These are phyloP conservation scores for Apostasia ramifera DNA, from an alignment of 106 monocot species.

Conservation along the genomic window DNA sequence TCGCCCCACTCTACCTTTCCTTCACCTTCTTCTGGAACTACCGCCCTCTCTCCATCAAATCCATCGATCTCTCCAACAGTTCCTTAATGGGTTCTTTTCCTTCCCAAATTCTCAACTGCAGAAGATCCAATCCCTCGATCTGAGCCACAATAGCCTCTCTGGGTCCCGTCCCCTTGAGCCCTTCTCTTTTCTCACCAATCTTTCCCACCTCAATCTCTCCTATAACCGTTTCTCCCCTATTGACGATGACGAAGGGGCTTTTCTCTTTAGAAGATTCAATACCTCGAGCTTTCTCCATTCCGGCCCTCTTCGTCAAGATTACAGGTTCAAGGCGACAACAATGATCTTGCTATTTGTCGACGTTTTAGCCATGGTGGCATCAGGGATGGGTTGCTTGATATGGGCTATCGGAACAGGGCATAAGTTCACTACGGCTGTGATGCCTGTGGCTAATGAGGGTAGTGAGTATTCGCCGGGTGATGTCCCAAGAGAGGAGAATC, in stretches of 20 bases:
- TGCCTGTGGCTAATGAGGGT: not conserved
- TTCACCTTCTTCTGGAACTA: conserved; percentile 11
- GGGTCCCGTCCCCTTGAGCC: conserved; percentile 3
- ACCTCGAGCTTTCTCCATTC: conserved; percentile 11
- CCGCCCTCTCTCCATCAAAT: conserved; percentile 9
- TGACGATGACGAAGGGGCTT: too few relatives aligned
- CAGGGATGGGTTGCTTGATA: conserved; percentile 3
- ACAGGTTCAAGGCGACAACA: not conserved
- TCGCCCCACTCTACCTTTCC: not conserved
- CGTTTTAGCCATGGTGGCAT: not conserved
- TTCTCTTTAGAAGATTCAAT: conserved; percentile 2
- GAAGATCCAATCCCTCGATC: conserved; percentile 10
- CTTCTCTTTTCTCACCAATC: not conserved
- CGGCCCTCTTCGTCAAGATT: not conserved
- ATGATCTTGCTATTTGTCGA: conserved; percentile 7
- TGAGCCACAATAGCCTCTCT: conserved; percentile 6
- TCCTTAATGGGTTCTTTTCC: conserved; percentile 10
- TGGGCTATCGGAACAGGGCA: not conserved
- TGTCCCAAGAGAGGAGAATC: not conserved
- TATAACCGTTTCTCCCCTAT: too few relatives aligned
- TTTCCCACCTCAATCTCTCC: too few relatives aligned
- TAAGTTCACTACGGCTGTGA: not conserved
- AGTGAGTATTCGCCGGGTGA: not conserved
- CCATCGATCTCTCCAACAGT: conserved; percentile 14
- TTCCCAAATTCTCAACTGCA: conserved; percentile 11